A percentile compares a stretch with the other conserved stretches of the same genome.
phyloP scores from a whole-genome alignment of 768 basidiomycete genomes.

The Amanita brunnescens region DNA sequence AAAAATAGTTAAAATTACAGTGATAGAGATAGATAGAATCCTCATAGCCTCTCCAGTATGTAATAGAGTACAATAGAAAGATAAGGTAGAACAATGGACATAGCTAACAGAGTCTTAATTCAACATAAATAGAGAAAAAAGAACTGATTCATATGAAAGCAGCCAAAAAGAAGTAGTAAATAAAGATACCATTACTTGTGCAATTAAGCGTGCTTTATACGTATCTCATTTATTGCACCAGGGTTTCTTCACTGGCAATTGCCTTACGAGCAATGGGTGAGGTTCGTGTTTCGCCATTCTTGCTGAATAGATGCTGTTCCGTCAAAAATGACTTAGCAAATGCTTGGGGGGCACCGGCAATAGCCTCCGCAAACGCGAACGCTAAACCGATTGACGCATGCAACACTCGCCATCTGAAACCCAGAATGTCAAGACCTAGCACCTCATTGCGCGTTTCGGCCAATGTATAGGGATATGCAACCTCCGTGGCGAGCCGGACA shows the following conservation, averaged over 20 bases:
- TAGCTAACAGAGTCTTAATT: background rate
- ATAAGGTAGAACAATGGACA: background rate
- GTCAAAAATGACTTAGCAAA: constrained; percentile 22
- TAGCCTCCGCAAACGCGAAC: constrained; percentile 62
- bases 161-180: constrained; percentile 12
- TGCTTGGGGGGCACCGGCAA: constrained; percentile 35
- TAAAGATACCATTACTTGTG: constrained; percentile 2
- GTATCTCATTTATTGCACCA: constrained; percentile 10
- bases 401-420: constrained; percentile 46
- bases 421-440: constrained; percentile 45
- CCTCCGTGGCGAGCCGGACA: constrained; percentile 49
- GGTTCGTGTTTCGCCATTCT: constrained; percentile 4
- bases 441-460: constrained; percentile 17
- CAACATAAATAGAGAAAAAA: constrained; percentile 1
- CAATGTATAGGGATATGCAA: constrained; percentile 43
- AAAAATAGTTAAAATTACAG: constrained; percentile 4
- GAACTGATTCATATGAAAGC: constrained; percentile 2
- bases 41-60: background rate
- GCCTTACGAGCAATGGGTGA: background rate
- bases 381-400: constrained; percentile 47
- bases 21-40: background rate
- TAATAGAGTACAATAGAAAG: background rate
- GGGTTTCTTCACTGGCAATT: constrained; percentile 9
- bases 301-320: constrained; percentile 15
- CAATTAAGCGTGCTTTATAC: background rate